Percentiles rank a stretch among this genome's conserved stretches.
Evolutionary conservation across 225 moss, liverwort and hornwort genomes (phyloP).

Genomic region (Rhytidiadelphus loreus): DNA sequence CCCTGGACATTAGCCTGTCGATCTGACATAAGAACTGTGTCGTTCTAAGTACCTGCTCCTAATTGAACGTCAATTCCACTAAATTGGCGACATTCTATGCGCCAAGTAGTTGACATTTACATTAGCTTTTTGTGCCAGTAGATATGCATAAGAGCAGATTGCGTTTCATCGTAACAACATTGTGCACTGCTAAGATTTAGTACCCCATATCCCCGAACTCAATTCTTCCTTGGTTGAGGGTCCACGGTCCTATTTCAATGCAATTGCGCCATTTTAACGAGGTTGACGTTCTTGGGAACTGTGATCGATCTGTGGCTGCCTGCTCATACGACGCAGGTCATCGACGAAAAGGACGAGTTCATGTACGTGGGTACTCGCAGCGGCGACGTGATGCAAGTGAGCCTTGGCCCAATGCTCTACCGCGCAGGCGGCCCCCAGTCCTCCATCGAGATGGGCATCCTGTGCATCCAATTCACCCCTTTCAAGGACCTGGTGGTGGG

Average conservation of each 20-base stretch:
- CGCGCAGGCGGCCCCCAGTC: conserved; percentile 57
- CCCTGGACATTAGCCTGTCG: no score
- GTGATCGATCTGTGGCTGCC: neutral
- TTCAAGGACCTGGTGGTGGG: conserved; percentile 68
- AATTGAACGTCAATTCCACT: no score
- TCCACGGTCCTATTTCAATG: neutral
- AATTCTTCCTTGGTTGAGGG: neutral
- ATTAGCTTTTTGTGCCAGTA: neutral
- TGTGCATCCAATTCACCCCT: conserved; percentile 66
- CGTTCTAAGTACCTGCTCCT: neutral
- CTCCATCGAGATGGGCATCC: conserved; percentile 56
- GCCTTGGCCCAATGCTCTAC: conserved; percentile 76
- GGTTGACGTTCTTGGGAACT: neutral
- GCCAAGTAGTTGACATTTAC: neutral
- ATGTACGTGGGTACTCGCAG: conserved; percentile 85
- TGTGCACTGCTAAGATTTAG: neutral
- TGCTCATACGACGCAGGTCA: conserved; percentile 14
- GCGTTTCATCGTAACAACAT: neutral
- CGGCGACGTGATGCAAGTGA: conserved; percentile 89
- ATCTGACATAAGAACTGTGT: no score
- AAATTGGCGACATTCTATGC: neutral
- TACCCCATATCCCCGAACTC: neutral
- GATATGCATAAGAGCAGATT: neutral
- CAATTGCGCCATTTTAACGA: neutral
- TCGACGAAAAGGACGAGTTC: conserved; percentile 79